These are phyloP conservation scores for Zalaria sp. DNA, from an alignment of 2,329 filamentous ascomycete species.

Conservation along the genomic window DNA sequence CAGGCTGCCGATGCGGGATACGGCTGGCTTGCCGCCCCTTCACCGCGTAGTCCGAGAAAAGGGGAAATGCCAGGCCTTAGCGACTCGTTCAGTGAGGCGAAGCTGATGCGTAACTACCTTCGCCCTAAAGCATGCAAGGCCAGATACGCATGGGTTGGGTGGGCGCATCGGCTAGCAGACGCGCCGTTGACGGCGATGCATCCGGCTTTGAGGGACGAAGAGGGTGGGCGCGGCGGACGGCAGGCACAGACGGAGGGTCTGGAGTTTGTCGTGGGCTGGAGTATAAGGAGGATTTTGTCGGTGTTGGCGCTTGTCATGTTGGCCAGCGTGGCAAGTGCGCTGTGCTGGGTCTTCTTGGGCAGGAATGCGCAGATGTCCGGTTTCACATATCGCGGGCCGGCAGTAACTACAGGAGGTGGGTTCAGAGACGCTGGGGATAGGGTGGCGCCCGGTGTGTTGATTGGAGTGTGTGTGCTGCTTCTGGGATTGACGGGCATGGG, in stretches of 20 bases:
- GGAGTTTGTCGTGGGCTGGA: slow-evolving; percentile 22
- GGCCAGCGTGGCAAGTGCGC: slow-evolving; percentile 13
- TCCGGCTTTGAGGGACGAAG: background rate
- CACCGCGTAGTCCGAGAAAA: slow-evolving; percentile 13
- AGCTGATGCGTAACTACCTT: slow-evolving; percentile 21
- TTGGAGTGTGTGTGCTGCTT: slow-evolving; percentile 21
- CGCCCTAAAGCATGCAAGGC: slow-evolving; percentile 19
- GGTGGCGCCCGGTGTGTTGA: slow-evolving; percentile 17
- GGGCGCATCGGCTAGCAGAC: slow-evolving; percentile 23
- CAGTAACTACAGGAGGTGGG: slow-evolving; percentile 8
- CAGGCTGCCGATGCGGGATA: slow-evolving; percentile 13
- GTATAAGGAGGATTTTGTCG: slow-evolving; percentile 13
- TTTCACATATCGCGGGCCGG: slow-evolving; percentile 4
- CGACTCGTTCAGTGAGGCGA: slow-evolving; percentile 25
- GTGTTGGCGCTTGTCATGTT: slow-evolving; percentile 15
- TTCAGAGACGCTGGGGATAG: slow-evolving; percentile 19
- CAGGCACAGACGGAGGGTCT: slow-evolving; percentile 17
- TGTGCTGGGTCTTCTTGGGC: slow-evolving; percentile 24
- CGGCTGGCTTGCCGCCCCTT: slow-evolving; percentile 12
- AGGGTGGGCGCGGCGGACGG: slow-evolving; percentile 2
- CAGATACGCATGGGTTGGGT: slow-evolving; percentile 29
- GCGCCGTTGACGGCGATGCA: slow-evolving; percentile 1
- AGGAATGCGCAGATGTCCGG: slow-evolving; percentile 6
- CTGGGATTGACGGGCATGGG: slow-evolving; percentile 17
- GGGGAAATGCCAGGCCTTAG: slow-evolving; percentile 15